Percentiles rank a stretch among this genome's conserved stretches.
Conservation (phyloP, 2,329 filamentous ascomycete species). For the Arachnomyces sp. region DNA sequence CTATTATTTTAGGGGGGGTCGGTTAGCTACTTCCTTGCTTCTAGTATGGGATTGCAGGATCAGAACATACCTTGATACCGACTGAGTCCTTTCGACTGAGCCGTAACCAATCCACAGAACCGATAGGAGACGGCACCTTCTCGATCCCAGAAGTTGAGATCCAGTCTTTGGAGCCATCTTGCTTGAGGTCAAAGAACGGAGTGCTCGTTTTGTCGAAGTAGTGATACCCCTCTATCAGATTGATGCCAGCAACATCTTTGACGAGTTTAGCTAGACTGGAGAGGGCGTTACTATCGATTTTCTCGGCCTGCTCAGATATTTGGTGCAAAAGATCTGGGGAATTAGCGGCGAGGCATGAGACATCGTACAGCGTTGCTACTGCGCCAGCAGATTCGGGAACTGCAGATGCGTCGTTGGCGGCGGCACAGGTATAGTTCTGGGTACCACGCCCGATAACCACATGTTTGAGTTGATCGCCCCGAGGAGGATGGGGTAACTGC, state of each 20-base stretch:
- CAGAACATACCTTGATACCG: conserved; percentile 25
- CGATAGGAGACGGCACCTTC: conserved; percentile 20
- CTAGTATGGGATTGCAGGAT: conserved; percentile 5
- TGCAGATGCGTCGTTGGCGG: conserved; percentile 16
- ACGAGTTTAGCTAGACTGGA: no score
- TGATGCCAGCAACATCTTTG: background rate
- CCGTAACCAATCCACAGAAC: conserved; percentile 28
- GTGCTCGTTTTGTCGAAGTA: conserved; percentile 22
- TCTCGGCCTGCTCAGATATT: no score
- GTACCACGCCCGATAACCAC: conserved; percentile 41
- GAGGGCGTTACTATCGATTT: no score
- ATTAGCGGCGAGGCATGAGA: conserved; percentile 28
- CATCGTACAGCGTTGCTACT: conserved; percentile 38
- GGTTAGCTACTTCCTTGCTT: no score
- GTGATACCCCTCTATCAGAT: conserved; percentile 29
- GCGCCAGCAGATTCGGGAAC: conserved; percentile 35
- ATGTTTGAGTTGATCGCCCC: conserved; percentile 30
- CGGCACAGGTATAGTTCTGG: conserved; percentile 43
- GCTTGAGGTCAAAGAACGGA: conserved; percentile 26
- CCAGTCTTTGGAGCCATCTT: conserved; percentile 19
- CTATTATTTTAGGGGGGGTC: conserved; percentile 22
- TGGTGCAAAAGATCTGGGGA: conserved; percentile 20
- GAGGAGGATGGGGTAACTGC: conserved; percentile 23
- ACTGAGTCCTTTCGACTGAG: conserved; percentile 20
- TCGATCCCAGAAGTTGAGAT: conserved; percentile 19